phyloP scores from a whole-genome alignment of 208 protist genomes.

The Crithidia mellificae region DNA sequence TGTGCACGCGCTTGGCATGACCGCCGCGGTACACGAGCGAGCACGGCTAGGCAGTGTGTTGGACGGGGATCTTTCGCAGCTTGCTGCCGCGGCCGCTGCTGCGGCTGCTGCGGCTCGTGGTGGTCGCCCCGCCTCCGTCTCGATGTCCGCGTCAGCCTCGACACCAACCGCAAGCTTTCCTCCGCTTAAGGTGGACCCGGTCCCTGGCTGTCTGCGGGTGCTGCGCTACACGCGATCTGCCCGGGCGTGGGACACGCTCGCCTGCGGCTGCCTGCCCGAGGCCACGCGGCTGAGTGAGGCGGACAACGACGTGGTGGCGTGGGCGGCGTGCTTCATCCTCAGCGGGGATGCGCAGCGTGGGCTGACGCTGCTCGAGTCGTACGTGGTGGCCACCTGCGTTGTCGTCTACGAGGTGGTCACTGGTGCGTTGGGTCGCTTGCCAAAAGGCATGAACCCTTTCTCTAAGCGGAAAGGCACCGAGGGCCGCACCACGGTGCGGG shows the following conservation, averaged over 20 bases:
- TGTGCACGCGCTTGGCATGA: constrained; percentile 1
- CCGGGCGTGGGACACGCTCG: constrained; percentile 47
- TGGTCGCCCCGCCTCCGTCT: neutral
- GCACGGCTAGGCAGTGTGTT: constrained; percentile 6
- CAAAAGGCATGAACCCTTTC: constrained; percentile 1
- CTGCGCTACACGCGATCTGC: constrained; percentile 31
- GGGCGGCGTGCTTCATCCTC: constrained; percentile 51
- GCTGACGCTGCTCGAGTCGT: constrained; percentile 57
- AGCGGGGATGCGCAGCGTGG: constrained; percentile 41
- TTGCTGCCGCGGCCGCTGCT: constrained; percentile 1
- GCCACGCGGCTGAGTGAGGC: constrained; percentile 39
- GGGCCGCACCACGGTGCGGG: neutral
- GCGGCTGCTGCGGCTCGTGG: neutral
- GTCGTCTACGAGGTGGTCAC: constrained; percentile 32
- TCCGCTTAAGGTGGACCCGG: constrained; percentile 13
- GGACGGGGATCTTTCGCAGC: constrained; percentile 1
- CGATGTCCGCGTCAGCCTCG: neutral
- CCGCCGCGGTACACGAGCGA: constrained; percentile 3
- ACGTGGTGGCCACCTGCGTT: constrained; percentile 62
- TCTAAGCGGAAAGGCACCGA: neutral
- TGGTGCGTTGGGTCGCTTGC: neutral
- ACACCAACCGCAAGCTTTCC: neutral
- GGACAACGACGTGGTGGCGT: constrained; percentile 61
- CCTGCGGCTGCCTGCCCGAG: constrained; percentile 55
- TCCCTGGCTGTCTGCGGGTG: constrained; percentile 10